Evolutionary conservation across 192 early-diverging fungal species (phyloP).

Genomic region (Podila verticillata): DNA sequence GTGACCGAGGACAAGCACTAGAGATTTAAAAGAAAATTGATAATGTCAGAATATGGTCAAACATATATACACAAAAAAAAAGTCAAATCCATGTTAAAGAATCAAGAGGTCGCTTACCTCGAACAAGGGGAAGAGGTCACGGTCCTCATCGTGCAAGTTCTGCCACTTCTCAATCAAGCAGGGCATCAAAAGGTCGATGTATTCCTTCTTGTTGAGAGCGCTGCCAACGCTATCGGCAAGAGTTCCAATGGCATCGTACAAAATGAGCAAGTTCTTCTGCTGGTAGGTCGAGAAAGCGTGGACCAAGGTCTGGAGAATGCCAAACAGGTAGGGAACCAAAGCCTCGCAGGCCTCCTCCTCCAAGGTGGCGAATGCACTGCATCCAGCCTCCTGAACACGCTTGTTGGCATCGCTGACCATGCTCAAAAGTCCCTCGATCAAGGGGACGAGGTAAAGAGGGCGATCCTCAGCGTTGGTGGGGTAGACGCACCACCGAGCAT

Average conservation of each 20-base stretch:
- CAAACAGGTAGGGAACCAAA: slow-evolving; percentile 89
- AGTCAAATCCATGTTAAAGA: no score
- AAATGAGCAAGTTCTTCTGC: slow-evolving; percentile 93
- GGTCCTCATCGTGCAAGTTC: slow-evolving; percentile 81
- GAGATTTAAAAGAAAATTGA: neutral
- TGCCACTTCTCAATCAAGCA: slow-evolving; percentile 91
- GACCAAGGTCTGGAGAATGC: slow-evolving; percentile 85
- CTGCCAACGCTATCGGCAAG: slow-evolving; percentile 91
- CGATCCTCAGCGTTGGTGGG: slow-evolving; percentile 63
- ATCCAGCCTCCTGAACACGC: slow-evolving; percentile 97
- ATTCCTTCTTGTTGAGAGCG: slow-evolving; percentile 83
- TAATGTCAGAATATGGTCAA: neutral
- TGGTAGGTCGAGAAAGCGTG: slow-evolving; percentile 92
- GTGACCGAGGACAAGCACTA: slow-evolving; percentile 90
- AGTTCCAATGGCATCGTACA: slow-evolving; percentile 99
- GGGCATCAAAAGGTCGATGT: slow-evolving; percentile 87
- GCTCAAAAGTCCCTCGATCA: slow-evolving; percentile 76
- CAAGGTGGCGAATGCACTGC: slow-evolving; percentile 94
- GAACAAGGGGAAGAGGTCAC: slow-evolving; percentile 91
- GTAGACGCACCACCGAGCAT: slow-evolving; percentile 82
- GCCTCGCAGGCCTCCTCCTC: slow-evolving; percentile 90
- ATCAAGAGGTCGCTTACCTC: no score
- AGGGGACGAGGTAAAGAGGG: slow-evolving; percentile 84
- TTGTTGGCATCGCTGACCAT: slow-evolving; percentile 96
- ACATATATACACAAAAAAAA: no score